A percentile compares a stretch with the other conserved stretches of the same genome.
These are phyloP conservation scores for Beauveria sp. DNA, from an alignment of 2,329 filamentous ascomycete genomes.

Conservation along the genomic window DNA sequence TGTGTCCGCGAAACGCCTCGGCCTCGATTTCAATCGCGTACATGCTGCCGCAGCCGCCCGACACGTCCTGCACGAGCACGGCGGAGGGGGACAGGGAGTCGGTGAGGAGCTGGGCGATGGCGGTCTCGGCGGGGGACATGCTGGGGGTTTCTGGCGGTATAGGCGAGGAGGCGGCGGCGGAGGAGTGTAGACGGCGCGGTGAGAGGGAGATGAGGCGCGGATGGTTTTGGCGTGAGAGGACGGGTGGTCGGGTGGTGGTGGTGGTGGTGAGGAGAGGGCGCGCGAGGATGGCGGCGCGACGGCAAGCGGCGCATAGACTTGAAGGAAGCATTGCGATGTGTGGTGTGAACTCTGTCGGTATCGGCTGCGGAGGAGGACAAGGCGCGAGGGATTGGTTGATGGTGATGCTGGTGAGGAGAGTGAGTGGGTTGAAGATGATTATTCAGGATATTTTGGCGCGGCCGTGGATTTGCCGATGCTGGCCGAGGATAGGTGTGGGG, in stretches of 20 bases:
- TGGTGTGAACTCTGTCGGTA: background rate
- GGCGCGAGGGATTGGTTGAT: background rate
- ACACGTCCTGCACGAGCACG: constrained; percentile 67
- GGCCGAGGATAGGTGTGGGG: background rate
- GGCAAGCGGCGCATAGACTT: background rate
- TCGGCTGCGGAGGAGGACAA: no score
- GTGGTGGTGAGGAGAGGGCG: background rate
- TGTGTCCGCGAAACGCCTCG: constrained; percentile 59
- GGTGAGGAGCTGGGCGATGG: constrained; percentile 48
- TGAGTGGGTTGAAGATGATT: background rate
- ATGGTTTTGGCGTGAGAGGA: background rate
- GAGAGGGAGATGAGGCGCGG: background rate
- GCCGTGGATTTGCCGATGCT: constrained; percentile 5
- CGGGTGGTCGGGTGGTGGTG: background rate
- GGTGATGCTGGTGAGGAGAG: background rate
- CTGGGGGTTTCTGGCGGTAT: constrained; percentile 8
- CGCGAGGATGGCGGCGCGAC: background rate
- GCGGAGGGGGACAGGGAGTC: constrained; percentile 40
- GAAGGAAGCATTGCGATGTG: background rate
- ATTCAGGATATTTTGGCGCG: background rate
- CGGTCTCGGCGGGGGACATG: constrained; percentile 45
- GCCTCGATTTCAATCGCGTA: constrained; percentile 75
- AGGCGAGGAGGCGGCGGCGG: background rate
- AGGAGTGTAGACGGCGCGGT: background rate
- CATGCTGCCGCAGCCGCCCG: constrained; percentile 80